Evolutionary conservation across 1,284 basidiomycete genomes (phyloP), one percentile per base, ranked within the genome.

Genomic region (Leccinum solheimii): DNA sequence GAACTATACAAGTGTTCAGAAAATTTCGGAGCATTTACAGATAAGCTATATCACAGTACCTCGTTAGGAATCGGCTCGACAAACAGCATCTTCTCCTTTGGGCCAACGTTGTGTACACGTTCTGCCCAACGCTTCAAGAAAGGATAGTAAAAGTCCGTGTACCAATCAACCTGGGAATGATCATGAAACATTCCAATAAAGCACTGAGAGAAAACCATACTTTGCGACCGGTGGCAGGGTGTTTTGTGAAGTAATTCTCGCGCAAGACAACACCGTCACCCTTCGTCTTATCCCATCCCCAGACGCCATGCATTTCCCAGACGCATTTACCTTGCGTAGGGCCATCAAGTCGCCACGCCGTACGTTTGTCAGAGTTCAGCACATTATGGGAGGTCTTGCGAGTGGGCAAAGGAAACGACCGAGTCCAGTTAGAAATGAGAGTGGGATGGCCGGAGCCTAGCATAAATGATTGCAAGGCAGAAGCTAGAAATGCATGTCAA

Each of bases 221-320:
- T 78, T 86, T 84, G 61, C 80, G 77, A 34, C 82, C 85, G 14
- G 80, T 90, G 71, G 71, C 72, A 5, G 86, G 88, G 72, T 94
- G 79, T 60, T 86, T 86, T 21, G 81, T 77, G 69, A 99, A 99
- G 75, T 98, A 98, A 68, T 85, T 91, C 70, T 95, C 91, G 58
- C 91, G 83, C 52, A 98, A 78, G 0, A 92, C 87, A 1, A 97
- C 86, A 0, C 89, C 87, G 60, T 86, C 80, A 8, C 87, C 75
- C 67, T 88, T 91, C 26, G 80, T 78, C 10, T 77, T 79, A 69
- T 95, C 90, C 91, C 92, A 98, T 1, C 87, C 85, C 97, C 97
- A 99, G 0, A 98, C 93, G 13, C 92, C 94, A 68, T 98, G 95
- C 77, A 89, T 84, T 68, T 92, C 87, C 95, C 95, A 98, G 0